These are phyloP conservation scores for Oryza coarctata DNA, from an alignment of 176 grass and related monocot species.

Conservation along the genomic window DNA sequence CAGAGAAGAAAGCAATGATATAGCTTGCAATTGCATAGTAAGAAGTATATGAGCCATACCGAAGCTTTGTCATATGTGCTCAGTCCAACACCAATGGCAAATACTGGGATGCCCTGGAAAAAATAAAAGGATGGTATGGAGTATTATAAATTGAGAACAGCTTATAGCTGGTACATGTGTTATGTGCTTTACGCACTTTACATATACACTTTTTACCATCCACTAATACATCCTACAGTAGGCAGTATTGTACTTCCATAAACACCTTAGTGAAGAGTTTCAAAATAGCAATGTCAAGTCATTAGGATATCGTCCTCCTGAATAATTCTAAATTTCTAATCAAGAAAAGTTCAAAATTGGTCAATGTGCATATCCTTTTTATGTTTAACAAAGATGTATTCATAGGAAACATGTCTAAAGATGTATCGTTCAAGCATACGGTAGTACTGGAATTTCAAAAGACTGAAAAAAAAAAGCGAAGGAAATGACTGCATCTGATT, in stretches of 20 bases:
- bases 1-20: slow-evolving; percentile 4
- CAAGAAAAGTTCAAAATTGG: slow-evolving; percentile 15
- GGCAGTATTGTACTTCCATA: neutral
- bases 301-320: neutral
- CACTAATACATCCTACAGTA: neutral
- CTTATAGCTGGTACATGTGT: neutral
- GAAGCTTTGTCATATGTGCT: slow-evolving; percentile 92
- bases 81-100: slow-evolving; percentile 81
- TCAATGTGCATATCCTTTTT: neutral
- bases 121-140: slow-evolving; percentile 32
- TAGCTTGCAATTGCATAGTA: neutral
- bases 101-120: slow-evolving; percentile 74
- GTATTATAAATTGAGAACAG: slow-evolving; percentile 18
- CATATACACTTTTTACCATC: neutral
- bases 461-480: neutral
- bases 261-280: neutral
- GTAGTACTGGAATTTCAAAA: neutral
- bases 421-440: neutral
- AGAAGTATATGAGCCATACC: slow-evolving; percentile 49
- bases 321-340: slow-evolving; percentile 19
- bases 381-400: neutral
- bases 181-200: neutral
- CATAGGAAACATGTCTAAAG: slow-evolving; percentile 3
- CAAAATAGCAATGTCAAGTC: neutral
- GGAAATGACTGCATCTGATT: neutral